Percentiles rank a stretch among this genome's conserved stretches.
These are phyloP conservation scores for Lipomyces kockii DNA, from an alignment of 805 yeast species.

Conservation along the genomic window DNA sequence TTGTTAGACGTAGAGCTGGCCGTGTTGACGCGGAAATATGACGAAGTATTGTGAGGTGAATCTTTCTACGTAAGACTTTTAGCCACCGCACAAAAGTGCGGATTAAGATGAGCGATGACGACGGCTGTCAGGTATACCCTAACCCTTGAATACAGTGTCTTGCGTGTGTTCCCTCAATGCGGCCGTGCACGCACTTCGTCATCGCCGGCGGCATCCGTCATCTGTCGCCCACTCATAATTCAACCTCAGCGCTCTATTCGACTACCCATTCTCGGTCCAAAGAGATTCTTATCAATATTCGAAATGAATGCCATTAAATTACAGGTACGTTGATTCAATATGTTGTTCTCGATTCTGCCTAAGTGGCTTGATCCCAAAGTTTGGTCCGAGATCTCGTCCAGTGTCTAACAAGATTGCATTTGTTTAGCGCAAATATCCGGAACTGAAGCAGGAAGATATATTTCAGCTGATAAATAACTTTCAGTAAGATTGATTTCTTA, in stretches of 20 bases:
- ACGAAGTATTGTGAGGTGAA: too few species aligned
- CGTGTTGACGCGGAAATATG: not conserved
- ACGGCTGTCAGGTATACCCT: not conserved
- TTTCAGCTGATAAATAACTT: slow-evolving; percentile 86
- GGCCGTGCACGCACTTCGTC: not conserved
- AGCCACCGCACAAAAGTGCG: too few species aligned
- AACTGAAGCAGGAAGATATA: slow-evolving; percentile 81
- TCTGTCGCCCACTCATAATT: not conserved
- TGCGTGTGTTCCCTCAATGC: not conserved
- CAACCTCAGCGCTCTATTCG: not conserved
- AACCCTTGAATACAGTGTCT: not conserved
- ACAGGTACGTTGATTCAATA: slow-evolving; percentile 51
- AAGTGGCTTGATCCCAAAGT: not conserved
- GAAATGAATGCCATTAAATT: slow-evolving; percentile 67
- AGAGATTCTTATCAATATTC: not conserved
- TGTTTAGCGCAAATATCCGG: slow-evolving; percentile 79
- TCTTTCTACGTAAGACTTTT: too few species aligned
- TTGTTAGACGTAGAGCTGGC: not conserved
- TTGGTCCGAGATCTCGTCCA: not conserved
- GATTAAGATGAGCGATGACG: not conserved
- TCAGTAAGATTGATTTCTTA: slow-evolving; percentile 43
- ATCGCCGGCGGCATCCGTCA: slow-evolving; percentile 1
- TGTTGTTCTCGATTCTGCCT: not conserved
- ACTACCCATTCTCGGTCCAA: not conserved
- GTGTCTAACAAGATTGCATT: not conserved